Conservation (phyloP, 495 filamentous ascomycete species). For the Talaromyces proteolyticus region DNA sequence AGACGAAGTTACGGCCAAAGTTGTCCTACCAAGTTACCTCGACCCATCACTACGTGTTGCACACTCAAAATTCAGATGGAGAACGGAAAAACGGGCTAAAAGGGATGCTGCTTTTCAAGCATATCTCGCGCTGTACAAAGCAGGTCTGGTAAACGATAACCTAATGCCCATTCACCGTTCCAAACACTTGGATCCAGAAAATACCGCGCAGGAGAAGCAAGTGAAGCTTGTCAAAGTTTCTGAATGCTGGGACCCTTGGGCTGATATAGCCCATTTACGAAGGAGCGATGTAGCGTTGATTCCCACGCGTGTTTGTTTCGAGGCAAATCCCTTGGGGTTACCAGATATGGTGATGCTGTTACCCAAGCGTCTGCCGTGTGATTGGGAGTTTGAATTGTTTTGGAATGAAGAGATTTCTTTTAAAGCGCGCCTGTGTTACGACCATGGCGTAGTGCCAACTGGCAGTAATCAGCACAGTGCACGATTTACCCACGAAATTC, state of each 20-base stretch:
- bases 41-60: slow-evolving; percentile 53
- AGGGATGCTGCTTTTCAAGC: slow-evolving; percentile 84
- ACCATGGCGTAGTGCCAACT: background rate
- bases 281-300: background rate
- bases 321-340: slow-evolving; percentile 5
- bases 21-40: slow-evolving; percentile 69
- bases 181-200: slow-evolving; percentile 25
- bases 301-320: slow-evolving; percentile 3
- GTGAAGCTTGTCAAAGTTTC: slow-evolving; percentile 45
- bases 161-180: slow-evolving; percentile 51
- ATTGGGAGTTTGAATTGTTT: slow-evolving; percentile 28
- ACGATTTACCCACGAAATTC: slow-evolving; percentile 20
- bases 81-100: slow-evolving; percentile 65
- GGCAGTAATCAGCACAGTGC: slow-evolving; percentile 7
- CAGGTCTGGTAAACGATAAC: slow-evolving; percentile 71
- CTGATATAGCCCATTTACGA: slow-evolving; percentile 39
- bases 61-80: slow-evolving; percentile 51
- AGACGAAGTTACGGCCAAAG: slow-evolving; percentile 41
- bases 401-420: slow-evolving; percentile 34
- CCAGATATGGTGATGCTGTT: slow-evolving; percentile 28
- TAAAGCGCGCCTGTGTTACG: slow-evolving; percentile 3
- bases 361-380: slow-evolving; percentile 21
- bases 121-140: slow-evolving; percentile 62
- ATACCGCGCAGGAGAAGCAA: slow-evolving; percentile 34
- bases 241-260: slow-evolving; percentile 61